These are phyloP conservation scores for Lactifluus subvellereus DNA, from an alignment of 768 basidiomycete genomes.

Conservation along the genomic window DNA sequence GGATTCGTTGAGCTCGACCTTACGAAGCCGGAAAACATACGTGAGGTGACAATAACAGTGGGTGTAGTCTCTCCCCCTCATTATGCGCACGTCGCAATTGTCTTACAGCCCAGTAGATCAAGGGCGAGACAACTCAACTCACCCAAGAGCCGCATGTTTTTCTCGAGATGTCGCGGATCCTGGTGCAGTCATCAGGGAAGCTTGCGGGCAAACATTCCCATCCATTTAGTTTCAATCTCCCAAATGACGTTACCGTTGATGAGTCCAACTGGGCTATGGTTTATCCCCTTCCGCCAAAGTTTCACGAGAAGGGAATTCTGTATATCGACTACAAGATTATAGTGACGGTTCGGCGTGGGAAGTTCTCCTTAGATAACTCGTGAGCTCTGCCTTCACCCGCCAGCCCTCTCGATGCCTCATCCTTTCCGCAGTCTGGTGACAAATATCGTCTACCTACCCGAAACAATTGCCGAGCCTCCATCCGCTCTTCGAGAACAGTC, in stretches of 20 bases:
- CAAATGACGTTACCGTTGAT: slow-evolving; percentile 36
- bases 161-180: slow-evolving; percentile 36
- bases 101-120: slow-evolving; percentile 1
- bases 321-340: slow-evolving; percentile 24
- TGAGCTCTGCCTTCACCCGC: background rate
- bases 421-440: slow-evolving; percentile 13
- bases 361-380: slow-evolving; percentile 19
- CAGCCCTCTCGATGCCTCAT: background rate
- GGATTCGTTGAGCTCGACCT: slow-evolving; percentile 49
- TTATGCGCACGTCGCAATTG: background rate
- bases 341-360: slow-evolving; percentile 14
- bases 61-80: slow-evolving; percentile 23
- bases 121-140: slow-evolving; percentile 11
- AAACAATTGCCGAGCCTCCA: slow-evolving; percentile 19
- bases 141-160: slow-evolving; percentile 49
- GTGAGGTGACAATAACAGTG: slow-evolving; percentile 44
- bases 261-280: slow-evolving; percentile 33
- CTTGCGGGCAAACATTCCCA: slow-evolving; percentile 42
- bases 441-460: slow-evolving; percentile 20
- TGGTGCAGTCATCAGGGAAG: slow-evolving; percentile 39
- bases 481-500: slow-evolving; percentile 20
- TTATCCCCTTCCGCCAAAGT: slow-evolving; percentile 47
- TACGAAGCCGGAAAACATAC: slow-evolving; percentile 44
- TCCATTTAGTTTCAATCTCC: slow-evolving; percentile 45
- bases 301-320: slow-evolving; percentile 34